Base-by-base conservation (phyloP, 768 basidiomycete genomes). In the Mycena leptocephala region DNA sequence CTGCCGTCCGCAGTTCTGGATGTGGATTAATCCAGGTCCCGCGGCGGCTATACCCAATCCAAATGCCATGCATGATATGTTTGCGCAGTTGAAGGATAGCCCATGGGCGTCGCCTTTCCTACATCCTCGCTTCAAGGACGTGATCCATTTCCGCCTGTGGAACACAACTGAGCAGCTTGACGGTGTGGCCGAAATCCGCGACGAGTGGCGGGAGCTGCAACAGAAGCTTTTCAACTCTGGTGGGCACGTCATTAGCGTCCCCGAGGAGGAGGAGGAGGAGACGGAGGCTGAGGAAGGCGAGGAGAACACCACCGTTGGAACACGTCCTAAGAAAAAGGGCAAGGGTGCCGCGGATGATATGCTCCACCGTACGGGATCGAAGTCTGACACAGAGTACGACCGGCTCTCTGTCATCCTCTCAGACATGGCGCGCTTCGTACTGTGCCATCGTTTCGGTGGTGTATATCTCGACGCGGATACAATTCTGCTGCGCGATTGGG, bases 141-240 rank as follows among this genome's bases (percentile, higher is more conserved):
- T 96, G 51, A 94, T 98, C 82, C 92, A 94, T 80, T 99, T 99
- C 90, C 95, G 94, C 84, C 86, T 97, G 79, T 99, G 97, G 97
- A 98, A 99, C 82, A 98, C 97, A 16, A 98, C 97, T 0, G 97
- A 98, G 81, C 97, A 97, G 83, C 89, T 99, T 22, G 97, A 98
- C 81, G 94, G 93, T 11, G 88, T 97, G 0, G 89, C 93, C 2
- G 97, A 99, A 83, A 90, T 98, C 73, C 93, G 93, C 82, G 92
- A 96, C 74, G 96, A 97, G 78, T 98, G 97, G 97, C 88, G 96
- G 48, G 87, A 84, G 2, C 87, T 96, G 81, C 87, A 90, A 75
- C 90, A 91, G 26, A 92, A 90, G 26, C 87, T 98, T 65, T 98
- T 98, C 90, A 98, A 98, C 81, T 95, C 94, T 11, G 95, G 95